phyloP scores from a whole-genome alignment of 2,329 filamentous ascomycete species.

The Claviceps sorghi region DNA sequence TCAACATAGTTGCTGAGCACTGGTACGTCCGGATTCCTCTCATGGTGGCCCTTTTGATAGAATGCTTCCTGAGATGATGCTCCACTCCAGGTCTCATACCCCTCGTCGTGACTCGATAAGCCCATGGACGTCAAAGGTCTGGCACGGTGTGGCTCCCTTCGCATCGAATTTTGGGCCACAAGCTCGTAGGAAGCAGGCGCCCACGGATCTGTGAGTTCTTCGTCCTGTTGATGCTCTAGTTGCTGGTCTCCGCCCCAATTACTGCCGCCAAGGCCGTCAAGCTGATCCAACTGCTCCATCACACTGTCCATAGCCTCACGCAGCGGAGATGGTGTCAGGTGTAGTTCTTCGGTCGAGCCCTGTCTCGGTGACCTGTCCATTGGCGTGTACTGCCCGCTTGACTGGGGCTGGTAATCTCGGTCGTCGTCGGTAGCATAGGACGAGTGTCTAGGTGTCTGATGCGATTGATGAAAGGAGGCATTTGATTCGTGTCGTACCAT shows the following conservation, averaged over 20 bases:
- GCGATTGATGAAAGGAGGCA: constrained; percentile 17
- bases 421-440: constrained; percentile 28
- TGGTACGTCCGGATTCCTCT: constrained; percentile 43
- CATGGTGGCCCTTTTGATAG: constrained; percentile 24
- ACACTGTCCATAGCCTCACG: constrained; percentile 96
- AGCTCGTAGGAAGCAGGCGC: constrained; percentile 73
- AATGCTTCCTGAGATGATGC: constrained; percentile 36
- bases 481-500: constrained; percentile 22
- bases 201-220: constrained; percentile 58
- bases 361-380: constrained; percentile 48
- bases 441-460: constrained; percentile 21
- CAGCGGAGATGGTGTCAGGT: constrained; percentile 77
- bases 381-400: constrained; percentile 32
- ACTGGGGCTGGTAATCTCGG: constrained; percentile 11
- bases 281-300: constrained; percentile 84
- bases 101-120: constrained; percentile 45
- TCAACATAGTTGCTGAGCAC: constrained; percentile 77
- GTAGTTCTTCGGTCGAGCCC: constrained; percentile 50
- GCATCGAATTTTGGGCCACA: constrained; percentile 20
- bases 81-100: constrained; percentile 44
- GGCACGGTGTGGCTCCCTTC: constrained; percentile 13
- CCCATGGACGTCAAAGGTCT: constrained; percentile 61
- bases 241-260: constrained; percentile 32
- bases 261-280: constrained; percentile 40
- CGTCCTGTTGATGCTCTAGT: constrained; percentile 29